A percentile compares a stretch with the other conserved stretches of the same genome.
Evolutionary conservation across 2,329 filamentous ascomycete genomes (phyloP).

Genomic region (Alternaria sp.): DNA sequence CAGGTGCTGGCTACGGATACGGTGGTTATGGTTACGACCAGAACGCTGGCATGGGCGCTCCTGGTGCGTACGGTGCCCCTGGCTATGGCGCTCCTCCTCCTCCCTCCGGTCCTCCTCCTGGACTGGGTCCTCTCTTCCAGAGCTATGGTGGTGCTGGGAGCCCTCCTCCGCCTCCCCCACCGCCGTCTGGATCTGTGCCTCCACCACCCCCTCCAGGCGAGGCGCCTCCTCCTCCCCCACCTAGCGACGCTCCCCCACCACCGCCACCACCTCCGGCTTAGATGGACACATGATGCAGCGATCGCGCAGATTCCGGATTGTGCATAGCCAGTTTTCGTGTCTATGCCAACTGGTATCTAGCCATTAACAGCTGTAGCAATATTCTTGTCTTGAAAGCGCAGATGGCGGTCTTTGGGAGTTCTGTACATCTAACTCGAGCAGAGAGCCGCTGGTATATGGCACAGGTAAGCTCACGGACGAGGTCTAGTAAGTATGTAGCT

Average conservation of each 20-base stretch:
- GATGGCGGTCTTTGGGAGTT: neutral
- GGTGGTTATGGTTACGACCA: conserved; percentile 43
- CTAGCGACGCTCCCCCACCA: conserved; percentile 65
- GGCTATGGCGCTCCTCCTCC: conserved; percentile 49
- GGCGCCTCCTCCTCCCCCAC: conserved; percentile 60
- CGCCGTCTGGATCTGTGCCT: conserved; percentile 64
- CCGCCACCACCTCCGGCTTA: conserved; percentile 39
- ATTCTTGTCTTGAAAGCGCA: neutral
- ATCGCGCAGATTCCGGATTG: conserved; percentile 1
- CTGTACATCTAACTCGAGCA: conserved; percentile 7
- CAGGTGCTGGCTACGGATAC: conserved; percentile 53
- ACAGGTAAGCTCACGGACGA: conserved; percentile 13
- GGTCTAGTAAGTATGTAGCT: conserved; percentile 1
- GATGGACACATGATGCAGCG: neutral
- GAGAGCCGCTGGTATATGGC: conserved; percentile 4
- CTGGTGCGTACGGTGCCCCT: conserved; percentile 53
- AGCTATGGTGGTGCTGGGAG: conserved; percentile 64
- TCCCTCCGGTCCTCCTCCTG: conserved; percentile 57
- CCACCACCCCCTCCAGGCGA: conserved; percentile 67
- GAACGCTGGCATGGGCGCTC: conserved; percentile 30
- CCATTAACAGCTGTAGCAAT: neutral
- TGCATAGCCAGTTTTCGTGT: neutral
- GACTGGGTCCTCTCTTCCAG: conserved; percentile 70
- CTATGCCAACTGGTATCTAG: neutral
- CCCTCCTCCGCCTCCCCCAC: conserved; percentile 68